These are phyloP conservation scores for Trichocomaceae sp. DNA, from an alignment of 2,329 filamentous ascomycete genomes.

Conservation along the genomic window DNA sequence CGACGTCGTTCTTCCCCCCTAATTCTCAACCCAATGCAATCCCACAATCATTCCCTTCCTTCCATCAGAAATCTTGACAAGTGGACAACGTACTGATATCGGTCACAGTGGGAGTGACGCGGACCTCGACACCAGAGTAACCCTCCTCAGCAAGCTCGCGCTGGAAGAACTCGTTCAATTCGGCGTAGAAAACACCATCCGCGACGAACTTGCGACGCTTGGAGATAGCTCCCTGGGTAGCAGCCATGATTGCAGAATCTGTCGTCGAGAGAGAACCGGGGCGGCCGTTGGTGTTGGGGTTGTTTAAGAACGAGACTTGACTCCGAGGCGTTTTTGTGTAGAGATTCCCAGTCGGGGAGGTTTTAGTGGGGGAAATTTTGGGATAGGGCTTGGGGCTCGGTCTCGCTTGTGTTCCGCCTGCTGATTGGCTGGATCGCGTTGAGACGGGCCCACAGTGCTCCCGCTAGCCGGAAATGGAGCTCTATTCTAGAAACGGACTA, in stretches of 20 bases:
- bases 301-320: slow-evolving; percentile 18
- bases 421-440: slow-evolving; percentile 12
- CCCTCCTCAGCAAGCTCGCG: slow-evolving; percentile 99
- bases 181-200: slow-evolving; percentile 99
- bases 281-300: slow-evolving; percentile 27
- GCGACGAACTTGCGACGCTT: slow-evolving; percentile 69
- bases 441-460: neutral
- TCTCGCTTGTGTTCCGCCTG: slow-evolving; percentile 28
- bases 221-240: slow-evolving; percentile 47
- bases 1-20: neutral
- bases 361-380: slow-evolving; percentile 36
- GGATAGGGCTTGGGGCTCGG: slow-evolving; percentile 34
- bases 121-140: slow-evolving; percentile 99
- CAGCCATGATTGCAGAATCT: slow-evolving; percentile 40
- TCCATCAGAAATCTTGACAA: slow-evolving; percentile 11
- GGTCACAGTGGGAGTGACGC: slow-evolving; percentile 98
- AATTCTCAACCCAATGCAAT: neutral
- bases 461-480: neutral
- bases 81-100: slow-evolving; percentile 67
- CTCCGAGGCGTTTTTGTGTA: slow-evolving; percentile 23
- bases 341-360: slow-evolving; percentile 15
- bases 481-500: slow-evolving; percentile 1
- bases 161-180: slow-evolving; percentile 99
- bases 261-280: slow-evolving; percentile 24
- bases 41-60: slow-evolving; percentile 8